phyloP scores from a whole-genome alignment of 306 rosid species.

The Morella rubra region DNA sequence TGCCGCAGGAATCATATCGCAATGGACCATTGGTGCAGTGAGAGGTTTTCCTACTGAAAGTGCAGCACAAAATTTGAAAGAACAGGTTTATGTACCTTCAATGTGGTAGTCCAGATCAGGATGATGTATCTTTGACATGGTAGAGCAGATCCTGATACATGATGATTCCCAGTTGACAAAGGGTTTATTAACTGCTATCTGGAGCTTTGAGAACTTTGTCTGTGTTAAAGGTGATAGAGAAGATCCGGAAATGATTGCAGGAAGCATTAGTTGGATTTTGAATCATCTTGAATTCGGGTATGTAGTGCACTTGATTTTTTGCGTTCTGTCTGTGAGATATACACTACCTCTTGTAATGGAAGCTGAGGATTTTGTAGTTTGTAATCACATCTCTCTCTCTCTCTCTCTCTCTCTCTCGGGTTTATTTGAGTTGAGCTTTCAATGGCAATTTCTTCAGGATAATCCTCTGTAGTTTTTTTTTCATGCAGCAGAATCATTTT shows the following conservation, averaged over 20 bases:
- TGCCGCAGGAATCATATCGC: constrained; percentile 89
- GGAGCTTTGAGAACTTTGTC: constrained; percentile 18
- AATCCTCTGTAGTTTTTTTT: background rate
- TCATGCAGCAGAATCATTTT: background rate
- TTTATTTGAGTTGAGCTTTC: background rate
- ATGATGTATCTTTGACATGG: constrained; percentile 7
- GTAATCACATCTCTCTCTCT: background rate
- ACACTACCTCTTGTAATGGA: background rate
- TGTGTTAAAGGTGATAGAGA: constrained; percentile 16
- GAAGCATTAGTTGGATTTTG: constrained; percentile 20
- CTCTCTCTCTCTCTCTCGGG: background rate
- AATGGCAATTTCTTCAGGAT: background rate
- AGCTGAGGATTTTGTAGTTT: background rate
- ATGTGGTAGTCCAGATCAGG: constrained; percentile 62
- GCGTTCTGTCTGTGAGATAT: constrained; percentile 32
- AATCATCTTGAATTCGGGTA: constrained; percentile 7
- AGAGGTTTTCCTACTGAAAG: constrained; percentile 92
- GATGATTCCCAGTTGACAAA: constrained; percentile 17
- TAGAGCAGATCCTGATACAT: constrained; percentile 7
- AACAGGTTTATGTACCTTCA: constrained; percentile 94
- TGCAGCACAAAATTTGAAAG: constrained; percentile 96
- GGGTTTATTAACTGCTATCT: constrained; percentile 7
- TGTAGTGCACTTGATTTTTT: background rate
- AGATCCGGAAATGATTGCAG: constrained; percentile 11
- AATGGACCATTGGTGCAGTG: constrained; percentile 92